Evolutionary conservation across 192 early-diverging fungal genomes (phyloP), one percentile per base, ranked within the genome.

Genomic region (Pilaira anomala): DNA sequence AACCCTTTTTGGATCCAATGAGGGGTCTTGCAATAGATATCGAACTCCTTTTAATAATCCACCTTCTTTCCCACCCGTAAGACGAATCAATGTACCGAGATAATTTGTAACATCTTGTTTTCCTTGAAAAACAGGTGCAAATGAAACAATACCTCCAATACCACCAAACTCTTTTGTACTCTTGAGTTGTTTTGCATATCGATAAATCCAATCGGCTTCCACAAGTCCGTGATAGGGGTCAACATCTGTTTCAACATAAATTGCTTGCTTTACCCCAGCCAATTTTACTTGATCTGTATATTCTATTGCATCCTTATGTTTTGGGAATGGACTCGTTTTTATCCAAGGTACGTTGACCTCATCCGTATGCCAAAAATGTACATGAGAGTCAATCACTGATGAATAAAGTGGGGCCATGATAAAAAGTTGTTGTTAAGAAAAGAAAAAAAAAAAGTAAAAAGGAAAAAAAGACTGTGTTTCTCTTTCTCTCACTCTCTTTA

Each of bases 181-280:
- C 21, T 51, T 24, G 7, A 48, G 6, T 1, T 55, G 14, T 29
- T 67, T 53, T 44, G 61, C 65, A 46, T 73, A 67, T 33, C 44
- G 51, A 5, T 36, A 39, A 18, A 74, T 61, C 66, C 66, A 68
- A 6, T 59, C 62, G 1, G 72, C 72, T 33, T 74, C 72, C 29
- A 65, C 66, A 21, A 74, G 48, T 12, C 61, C 57, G 8, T 67
- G 67, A 26, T 24, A 19, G 2, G 51, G 56, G 21, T 74, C 66
- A 1, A 60, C 67, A 49, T 74, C 66, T 13, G 62, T 63, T 41
- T 74, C 72, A 16, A 74, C 72, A 26, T 65, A 74, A 6, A 74
- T 48, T 19, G 46, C 54, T 12, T 48, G 19, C 14, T 18, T 30
- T 3, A 67, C 65, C 16, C 48, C 41, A 13, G 44, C 26, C 9